Evolutionary conservation across 257 asterid species (phyloP), one percentile per base, ranked within the genome.

Genomic region (Nicotiana tomentosiformis): DNA sequence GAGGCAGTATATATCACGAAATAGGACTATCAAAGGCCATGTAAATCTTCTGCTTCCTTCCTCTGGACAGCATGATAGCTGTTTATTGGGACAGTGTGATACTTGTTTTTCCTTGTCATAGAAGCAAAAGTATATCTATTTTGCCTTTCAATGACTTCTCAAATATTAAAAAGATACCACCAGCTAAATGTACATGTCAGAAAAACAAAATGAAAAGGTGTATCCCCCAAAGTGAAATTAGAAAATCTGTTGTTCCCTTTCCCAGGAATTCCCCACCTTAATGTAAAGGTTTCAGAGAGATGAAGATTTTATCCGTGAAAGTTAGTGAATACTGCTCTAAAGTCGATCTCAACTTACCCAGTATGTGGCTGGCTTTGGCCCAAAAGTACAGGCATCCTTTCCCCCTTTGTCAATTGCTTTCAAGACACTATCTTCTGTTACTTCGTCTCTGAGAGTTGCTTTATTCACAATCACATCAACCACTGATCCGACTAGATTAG

Each of bases 381-480:
- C 96, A 87, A 93, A 94, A 74, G 56, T 15, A 76, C 72, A 90
- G 49, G 94, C 97, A 85, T 93, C 97, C 87, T 92, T 91, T 3
- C 98, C 98, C 74, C 97, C 98, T 90, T 97, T 88, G 85, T 95
- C 98, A 89, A 94, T 96, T 77, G 98, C 97, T 83, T 84, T 85
- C 43, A 96, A 84, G 81, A 96, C 84, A 20, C 87, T 93, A 79
- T 86, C 94, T 81, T 85, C 87, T 23, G 85, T 87, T 78, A 91
- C 76, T 77, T 82, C 56, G 76, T 88, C 92, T 78, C 86, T 82
- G 17, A 79, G 66, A 67, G 87, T 87, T 51, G 91, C 87, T 82
- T 87, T 92, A 84, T 84, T 90, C 39, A 80, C 66, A 35, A 94
- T 95, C 77, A 88, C 94, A 74, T 89, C 87, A 83, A 89, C 85